A percentile compares a stretch with the other conserved stretches of the same genome.
Evolutionary conservation across 345 rosid species (phyloP).

Genomic region (Zanthoxylum bungeanum): DNA sequence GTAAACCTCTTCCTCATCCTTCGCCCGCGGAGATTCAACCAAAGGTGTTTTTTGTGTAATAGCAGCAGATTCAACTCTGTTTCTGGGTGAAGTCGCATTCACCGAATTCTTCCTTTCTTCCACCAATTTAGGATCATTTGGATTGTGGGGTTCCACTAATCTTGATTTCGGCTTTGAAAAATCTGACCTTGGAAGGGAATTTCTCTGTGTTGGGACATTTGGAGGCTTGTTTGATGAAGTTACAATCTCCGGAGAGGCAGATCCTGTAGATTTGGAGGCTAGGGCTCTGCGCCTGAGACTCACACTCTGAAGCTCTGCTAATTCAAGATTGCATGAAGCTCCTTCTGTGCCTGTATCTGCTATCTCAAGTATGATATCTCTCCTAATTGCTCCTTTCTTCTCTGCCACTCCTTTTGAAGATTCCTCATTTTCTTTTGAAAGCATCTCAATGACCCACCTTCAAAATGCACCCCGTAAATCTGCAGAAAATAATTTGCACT

Average conservation of each 20-base stretch:
- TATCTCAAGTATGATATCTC: constrained; percentile 39
- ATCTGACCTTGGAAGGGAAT: constrained; percentile 31
- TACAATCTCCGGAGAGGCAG: constrained; percentile 25
- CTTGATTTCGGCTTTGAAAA: constrained; percentile 63
- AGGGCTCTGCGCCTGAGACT: constrained; percentile 13
- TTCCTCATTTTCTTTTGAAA: constrained; percentile 8
- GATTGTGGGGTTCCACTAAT: constrained; percentile 40
- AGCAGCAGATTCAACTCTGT: constrained; percentile 29
- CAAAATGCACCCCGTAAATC: neutral
- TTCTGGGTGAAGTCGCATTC: constrained; percentile 25
- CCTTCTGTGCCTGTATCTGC: constrained; percentile 22
- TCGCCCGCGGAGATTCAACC: constrained; percentile 29
- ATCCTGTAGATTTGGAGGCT: constrained; percentile 9
- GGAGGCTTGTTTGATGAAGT: constrained; percentile 30
- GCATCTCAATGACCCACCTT: neutral
- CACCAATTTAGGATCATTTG: constrained; percentile 21
- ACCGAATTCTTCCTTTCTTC: constrained; percentile 25
- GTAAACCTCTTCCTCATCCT: constrained; percentile 44
- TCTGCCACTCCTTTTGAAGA: constrained; percentile 15
- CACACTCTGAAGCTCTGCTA: constrained; percentile 16
- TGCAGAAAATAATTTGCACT: neutral
- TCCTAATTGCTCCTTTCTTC: constrained; percentile 23
- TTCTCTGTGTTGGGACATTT: constrained; percentile 27
- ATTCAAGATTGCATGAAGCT: constrained; percentile 22
- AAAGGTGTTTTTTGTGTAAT: constrained; percentile 52